Base-by-base conservation (phyloP, 2,329 filamentous ascomycete species). In the Penicillium sp. region DNA sequence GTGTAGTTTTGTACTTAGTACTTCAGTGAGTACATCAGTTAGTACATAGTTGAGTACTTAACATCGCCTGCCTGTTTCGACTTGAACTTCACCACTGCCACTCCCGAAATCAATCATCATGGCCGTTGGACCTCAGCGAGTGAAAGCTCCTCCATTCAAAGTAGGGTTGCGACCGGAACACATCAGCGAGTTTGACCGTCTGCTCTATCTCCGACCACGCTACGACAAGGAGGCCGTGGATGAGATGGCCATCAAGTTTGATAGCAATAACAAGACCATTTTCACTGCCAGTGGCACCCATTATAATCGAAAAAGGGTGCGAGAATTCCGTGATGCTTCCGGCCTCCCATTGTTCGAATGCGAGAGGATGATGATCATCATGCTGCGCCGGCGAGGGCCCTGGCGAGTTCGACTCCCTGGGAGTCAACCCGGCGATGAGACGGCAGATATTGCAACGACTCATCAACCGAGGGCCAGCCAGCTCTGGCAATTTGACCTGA, bases 341-440 rank as follows among this genome's bases (percentile, higher is more conserved):
- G 65, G 65, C 1, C 52, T 68, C 1, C 65, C 65, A 2, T 52
- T 68, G 46, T 68, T 67, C 51, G 63, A 67, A 48, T 47, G 60
- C 20, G 57, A 63, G 4, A 53, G 51, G 7, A 18, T 49, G 4
- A 44, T 49, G 21, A 47, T 58, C 10, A 32, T 44, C 10, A 29
- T 10, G 10, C 13, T 20, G 8, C 42, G 33, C 33, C 29, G 45
- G 47, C 51, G 51, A 24, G 49, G 58, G 24, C 45, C 55, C 13
- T 63, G 63, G 56, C 49, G 49, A 8, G 56, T 65, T 21, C 60
- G 56, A 4, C 42, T 67, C 44, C 64, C 64, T 3, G 64, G 64
- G n/a, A 58, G 55, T 10, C 40, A 49, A 17, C 40, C 49, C 1
- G 40, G 39, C 13, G 54, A 60, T 12, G 15, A 36, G 7, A 42